Evolutionary conservation across 2,329 filamentous ascomycete genomes (phyloP), one percentile per base, ranked within the genome.

Genomic region (Blastomyces parvus): DNA sequence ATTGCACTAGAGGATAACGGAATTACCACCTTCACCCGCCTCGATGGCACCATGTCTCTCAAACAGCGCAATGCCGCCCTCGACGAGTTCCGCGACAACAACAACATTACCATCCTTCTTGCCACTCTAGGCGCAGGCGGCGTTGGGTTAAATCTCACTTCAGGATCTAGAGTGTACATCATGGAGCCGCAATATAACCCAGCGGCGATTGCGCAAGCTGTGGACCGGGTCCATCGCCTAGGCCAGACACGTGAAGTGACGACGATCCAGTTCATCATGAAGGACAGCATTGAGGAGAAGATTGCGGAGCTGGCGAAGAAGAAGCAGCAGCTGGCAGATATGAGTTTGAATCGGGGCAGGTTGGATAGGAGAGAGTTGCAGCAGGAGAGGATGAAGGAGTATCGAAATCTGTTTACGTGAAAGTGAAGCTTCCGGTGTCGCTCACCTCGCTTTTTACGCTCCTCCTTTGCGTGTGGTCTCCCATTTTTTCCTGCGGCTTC

Each of bases 171-270:
- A 62, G 93, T 95, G 17, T 97, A 94, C 74, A 89, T 97, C 70
- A 97, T 99, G 93, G 94, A 99, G 74, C 94, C 94, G 5, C 92
- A 97, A 72, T 99, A 93, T 79, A 99, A 99, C 71, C 94, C 94
- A 0, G 92, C 91, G 0, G 91, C 92, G 0, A 93, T 99, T 75
- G 90, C 91, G 5, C 94, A 99, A 77, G 94, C 94, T 1, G 84
- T 97, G 8, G 94, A 97, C 73, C 90, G 94, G 38, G 90, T 99
- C 6, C 92, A 96, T 74, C 87, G 92, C 22, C 80, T 97, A 1
- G 92, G 94, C 0, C 94, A 99, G 79, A 94, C 85, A 69, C 83
- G 94, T n/a, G 84, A 87, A 14, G 94, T 99, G 0, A 84, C 84
- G n/a, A 95, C 91, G 1, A 86, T 90, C 46, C 86, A 92, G 46